These are phyloP conservation scores for Trichosporon coremiiforme DNA, from an alignment of 1,284 basidiomycete species.

Conservation along the genomic window DNA sequence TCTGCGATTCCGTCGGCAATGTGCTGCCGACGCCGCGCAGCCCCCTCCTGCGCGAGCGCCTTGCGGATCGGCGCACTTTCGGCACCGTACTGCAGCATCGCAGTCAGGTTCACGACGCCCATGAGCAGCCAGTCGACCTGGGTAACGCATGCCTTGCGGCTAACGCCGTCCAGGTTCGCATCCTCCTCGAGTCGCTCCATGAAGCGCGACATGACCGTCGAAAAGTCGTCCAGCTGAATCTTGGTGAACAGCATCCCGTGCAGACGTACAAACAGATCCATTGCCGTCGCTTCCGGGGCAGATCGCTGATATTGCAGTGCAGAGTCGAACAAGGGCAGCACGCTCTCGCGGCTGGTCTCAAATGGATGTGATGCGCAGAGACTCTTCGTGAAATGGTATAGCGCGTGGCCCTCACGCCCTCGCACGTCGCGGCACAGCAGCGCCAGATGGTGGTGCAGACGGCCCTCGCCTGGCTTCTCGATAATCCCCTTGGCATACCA, in stretches of 20 bases:
- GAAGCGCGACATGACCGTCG: conserved; percentile 75
- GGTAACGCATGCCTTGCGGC: conserved; percentile 57
- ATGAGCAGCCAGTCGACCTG: conserved; percentile 96
- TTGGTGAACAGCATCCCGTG: conserved; percentile 96
- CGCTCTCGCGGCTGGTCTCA: conserved; percentile 78
- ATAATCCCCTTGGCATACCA: conserved; percentile 90
- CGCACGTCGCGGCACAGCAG: conserved; percentile 78
- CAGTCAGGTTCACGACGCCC: conserved; percentile 78
- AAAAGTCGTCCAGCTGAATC: conserved; percentile 89
- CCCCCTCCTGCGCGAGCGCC: conserved; percentile 53
- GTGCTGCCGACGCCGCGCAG: conserved; percentile 52
- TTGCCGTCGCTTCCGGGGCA: conserved; percentile 73
- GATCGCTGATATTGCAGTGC: conserved; percentile 66
- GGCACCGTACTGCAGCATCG: conserved; percentile 86
- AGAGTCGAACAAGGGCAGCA: conserved; percentile 80
- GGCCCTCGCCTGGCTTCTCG: conserved; percentile 85
- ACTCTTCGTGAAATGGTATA: conserved; percentile 96
- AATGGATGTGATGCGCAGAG: conserved; percentile 90
- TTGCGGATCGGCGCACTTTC: conserved; percentile 70
- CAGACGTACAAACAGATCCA: conserved; percentile 84
- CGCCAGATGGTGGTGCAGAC: conserved; percentile 93
- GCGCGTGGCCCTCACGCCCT: conserved; percentile 76
- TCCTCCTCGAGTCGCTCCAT: conserved; percentile 77
- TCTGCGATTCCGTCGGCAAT: conserved; percentile 60
- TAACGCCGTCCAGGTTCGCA: conserved; percentile 62